Evolutionary conservation across 2,329 filamentous ascomycete genomes (phyloP).

Genomic region (Epicoccum sorghinum): DNA sequence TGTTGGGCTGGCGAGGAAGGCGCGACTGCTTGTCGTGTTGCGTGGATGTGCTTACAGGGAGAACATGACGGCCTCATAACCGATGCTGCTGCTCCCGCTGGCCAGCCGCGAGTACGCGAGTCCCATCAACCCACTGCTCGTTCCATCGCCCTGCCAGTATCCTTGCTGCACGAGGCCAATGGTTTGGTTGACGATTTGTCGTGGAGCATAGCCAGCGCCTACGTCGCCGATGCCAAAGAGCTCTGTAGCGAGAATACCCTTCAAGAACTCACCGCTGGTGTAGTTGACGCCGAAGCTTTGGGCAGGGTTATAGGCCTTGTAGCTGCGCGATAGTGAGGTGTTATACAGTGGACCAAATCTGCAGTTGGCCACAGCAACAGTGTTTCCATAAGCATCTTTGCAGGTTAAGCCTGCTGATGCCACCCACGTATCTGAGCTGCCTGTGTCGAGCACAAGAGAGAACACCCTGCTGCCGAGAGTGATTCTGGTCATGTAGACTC

Average conservation of each 20-base stretch:
- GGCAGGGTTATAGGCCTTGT: conserved; percentile 1
- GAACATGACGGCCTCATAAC: conserved; percentile 33
- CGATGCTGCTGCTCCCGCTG: conserved; percentile 16
- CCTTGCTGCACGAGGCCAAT: conserved; percentile 38
- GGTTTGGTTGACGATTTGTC: conserved; percentile 26
- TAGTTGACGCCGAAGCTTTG: conserved; percentile 30
- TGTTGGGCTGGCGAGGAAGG: no score
- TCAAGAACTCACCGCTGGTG: conserved; percentile 33
- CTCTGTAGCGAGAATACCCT: conserved; percentile 29
- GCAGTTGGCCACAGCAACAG: conserved; percentile 14
- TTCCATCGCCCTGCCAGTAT: conserved; percentile 36
- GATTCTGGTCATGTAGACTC: conserved; percentile 40
- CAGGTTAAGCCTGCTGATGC: conserved; percentile 27
- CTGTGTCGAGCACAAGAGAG: conserved; percentile 37
- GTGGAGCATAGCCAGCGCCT: conserved; percentile 12
- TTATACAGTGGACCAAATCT: conserved; percentile 29
- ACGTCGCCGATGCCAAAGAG: conserved; percentile 26
- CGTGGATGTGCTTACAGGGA: conserved; percentile 25
- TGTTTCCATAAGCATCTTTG: neutral
- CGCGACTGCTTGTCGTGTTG: no score
- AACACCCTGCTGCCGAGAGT: conserved; percentile 24
- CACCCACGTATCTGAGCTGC: conserved; percentile 37
- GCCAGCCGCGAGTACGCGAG: conserved; percentile 32
- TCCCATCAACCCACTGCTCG: conserved; percentile 39
- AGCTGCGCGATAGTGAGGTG: conserved; percentile 1